phyloP scores from a whole-genome alignment of 495 filamentous ascomycete species.

The Xylaria intraflava region DNA sequence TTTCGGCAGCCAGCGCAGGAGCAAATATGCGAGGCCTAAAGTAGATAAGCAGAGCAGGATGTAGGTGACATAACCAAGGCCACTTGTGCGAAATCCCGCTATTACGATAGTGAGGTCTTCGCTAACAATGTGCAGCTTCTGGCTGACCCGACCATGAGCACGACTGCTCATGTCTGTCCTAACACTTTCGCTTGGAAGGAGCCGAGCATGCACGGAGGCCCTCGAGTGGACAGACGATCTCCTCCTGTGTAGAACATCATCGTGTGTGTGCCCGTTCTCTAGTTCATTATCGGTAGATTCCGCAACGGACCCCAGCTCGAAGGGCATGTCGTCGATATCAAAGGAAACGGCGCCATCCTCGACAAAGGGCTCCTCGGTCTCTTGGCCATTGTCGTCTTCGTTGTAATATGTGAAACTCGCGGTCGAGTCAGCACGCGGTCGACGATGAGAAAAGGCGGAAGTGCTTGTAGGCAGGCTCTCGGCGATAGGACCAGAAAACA shows the following conservation, averaged over 20 bases:
- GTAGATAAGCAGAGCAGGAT: conserved; percentile 60
- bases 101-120: conserved; percentile 93
- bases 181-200: conserved; percentile 58
- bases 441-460: conserved; percentile 79
- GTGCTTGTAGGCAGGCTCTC: conserved; percentile 90
- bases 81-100: conserved; percentile 77
- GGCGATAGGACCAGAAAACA: conserved; percentile 88
- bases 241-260: conserved; percentile 36
- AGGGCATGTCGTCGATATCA: conserved; percentile 36
- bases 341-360: conserved; percentile 8
- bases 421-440: conserved; percentile 68
- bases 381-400: conserved; percentile 49
- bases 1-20: conserved; percentile 83
- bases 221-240: conserved; percentile 43
- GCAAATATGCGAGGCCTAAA: conserved; percentile 69
- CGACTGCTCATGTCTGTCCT: conserved; percentile 55
- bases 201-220: conserved; percentile 60
- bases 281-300: conserved; percentile 36
- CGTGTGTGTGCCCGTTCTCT: conserved; percentile 28
- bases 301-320: conserved; percentile 33
- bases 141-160: conserved; percentile 56
- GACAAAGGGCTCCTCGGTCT: conserved; percentile 13
- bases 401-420: conserved; percentile 89
- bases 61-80: conserved; percentile 61
- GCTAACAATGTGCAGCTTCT: conserved; percentile 86